Evolutionary conservation across 2,329 filamentous ascomycete genomes (phyloP).

Genomic region (Colletotrichum somersetense): DNA sequence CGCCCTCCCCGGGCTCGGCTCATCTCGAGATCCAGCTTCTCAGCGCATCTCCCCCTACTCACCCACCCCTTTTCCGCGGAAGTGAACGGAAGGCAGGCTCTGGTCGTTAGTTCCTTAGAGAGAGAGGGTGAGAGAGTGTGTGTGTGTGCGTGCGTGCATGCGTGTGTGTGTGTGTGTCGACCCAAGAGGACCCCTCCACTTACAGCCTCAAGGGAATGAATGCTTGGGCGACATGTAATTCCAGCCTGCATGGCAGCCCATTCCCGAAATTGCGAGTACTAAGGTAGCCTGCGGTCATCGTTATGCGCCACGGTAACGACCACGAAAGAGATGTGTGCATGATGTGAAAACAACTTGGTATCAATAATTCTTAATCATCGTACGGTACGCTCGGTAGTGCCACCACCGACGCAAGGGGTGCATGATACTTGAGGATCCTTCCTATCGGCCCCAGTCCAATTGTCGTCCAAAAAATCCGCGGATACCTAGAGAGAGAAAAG

Average conservation of each 20-base stretch:
- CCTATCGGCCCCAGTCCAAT: conserved; percentile 32
- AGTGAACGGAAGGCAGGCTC: not conserved
- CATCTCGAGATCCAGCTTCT: not conserved
- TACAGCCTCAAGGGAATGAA: not conserved
- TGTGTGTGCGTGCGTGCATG: too few relatives aligned
- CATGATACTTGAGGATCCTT: conserved; percentile 38
- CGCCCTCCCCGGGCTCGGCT: not conserved
- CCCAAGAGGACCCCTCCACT: not conserved
- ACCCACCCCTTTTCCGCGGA: not conserved
- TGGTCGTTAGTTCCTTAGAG: too few relatives aligned
- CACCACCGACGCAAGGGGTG: conserved; percentile 36
- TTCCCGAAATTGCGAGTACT: not conserved
- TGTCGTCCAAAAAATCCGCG: not conserved
- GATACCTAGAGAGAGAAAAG: not conserved
- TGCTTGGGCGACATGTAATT: not conserved
- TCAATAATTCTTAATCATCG: conserved; percentile 35
- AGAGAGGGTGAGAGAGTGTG: not conserved
- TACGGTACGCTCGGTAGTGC: conserved; percentile 27
- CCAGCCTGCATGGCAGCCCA: not conserved
- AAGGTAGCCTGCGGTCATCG: not conserved
- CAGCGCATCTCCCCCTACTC: too few relatives aligned
- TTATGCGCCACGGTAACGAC: not conserved
- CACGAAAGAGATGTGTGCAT: not conserved
- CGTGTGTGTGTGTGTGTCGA: too few relatives aligned
- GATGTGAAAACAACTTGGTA: not conserved